Evolutionary conservation across 139 green algal genomes (phyloP).

Genomic region (Volvox reticuliferus): DNA sequence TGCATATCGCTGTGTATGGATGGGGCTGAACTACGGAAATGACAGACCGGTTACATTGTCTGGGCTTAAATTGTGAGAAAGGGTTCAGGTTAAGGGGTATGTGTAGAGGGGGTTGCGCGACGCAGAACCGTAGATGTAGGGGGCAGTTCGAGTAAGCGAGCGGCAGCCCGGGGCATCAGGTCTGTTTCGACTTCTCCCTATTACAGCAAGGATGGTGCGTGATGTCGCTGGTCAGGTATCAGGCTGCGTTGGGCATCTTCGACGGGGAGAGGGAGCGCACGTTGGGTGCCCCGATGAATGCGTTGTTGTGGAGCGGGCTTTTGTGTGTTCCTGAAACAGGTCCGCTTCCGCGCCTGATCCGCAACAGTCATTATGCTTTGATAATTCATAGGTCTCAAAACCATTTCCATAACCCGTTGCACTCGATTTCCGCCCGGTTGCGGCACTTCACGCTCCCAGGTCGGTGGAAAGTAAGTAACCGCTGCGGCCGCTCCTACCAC

Average conservation of each 20-base stretch:
- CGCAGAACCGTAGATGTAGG: not conserved
- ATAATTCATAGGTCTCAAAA: too few relatives aligned
- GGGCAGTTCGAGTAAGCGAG: not conserved
- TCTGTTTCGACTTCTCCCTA: too few relatives aligned
- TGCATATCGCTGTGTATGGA: not conserved
- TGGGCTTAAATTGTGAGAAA: not conserved
- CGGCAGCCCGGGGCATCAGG: too few relatives aligned
- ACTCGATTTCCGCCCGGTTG: not conserved
- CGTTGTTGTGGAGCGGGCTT: not conserved
- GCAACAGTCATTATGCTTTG: not conserved
- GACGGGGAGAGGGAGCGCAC: too few relatives aligned
- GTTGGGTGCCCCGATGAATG: too few relatives aligned
- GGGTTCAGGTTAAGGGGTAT: not conserved
- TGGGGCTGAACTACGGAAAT: too few relatives aligned
- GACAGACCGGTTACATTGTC: not conserved
- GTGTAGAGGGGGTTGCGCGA: not conserved
- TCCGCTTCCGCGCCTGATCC: not conserved
- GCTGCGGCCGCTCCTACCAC: too few relatives aligned
- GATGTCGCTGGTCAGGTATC: not conserved
- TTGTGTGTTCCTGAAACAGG: not conserved
- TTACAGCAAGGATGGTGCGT: not conserved
- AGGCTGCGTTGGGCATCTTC: not conserved
- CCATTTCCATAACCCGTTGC: not conserved
- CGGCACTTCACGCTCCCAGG: not conserved
- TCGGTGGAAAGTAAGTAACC: not conserved